phyloP scores from a whole-genome alignment of 2,329 filamentous ascomycete genomes.

The Colletotrichum spaethianum region DNA sequence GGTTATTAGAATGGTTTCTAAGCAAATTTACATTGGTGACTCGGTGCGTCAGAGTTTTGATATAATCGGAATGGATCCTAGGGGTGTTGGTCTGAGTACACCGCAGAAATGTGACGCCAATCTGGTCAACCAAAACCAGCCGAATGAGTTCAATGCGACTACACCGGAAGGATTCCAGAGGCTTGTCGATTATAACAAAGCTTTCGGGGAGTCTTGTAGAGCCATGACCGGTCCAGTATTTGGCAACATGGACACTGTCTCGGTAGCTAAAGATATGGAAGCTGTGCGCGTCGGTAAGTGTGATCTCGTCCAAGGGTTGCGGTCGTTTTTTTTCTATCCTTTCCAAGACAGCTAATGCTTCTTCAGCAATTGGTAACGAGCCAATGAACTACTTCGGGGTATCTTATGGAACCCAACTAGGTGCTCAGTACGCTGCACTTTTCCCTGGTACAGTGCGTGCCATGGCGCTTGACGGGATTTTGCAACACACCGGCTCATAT shows the following conservation, averaged over 20 bases:
- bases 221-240: constrained; percentile 21
- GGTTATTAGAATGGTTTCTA: constrained; percentile 8
- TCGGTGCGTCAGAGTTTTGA: constrained; percentile 19
- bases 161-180: constrained; percentile 31
- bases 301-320: fast-evolving
- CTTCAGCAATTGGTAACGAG: constrained; percentile 13
- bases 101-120: constrained; percentile 22
- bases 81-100: constrained; percentile 25
- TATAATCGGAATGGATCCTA: constrained; percentile 33
- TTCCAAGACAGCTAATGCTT: background rate
- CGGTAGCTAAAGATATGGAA: constrained; percentile 36
- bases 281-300: constrained; percentile 20
- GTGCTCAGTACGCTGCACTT: constrained; percentile 26
- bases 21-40: constrained; percentile 26
- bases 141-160: constrained; percentile 32
- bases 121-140: constrained; percentile 31
- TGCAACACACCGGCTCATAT: constrained; percentile 32
- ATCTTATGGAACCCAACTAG: constrained; percentile 34
- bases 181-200: constrained; percentile 29
- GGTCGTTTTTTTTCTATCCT: background rate
- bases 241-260: constrained; percentile 29
- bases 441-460: constrained; percentile 21
- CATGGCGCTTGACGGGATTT: constrained; percentile 35
- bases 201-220: constrained; percentile 31
- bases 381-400: constrained; percentile 33